Evolutionary conservation across 805 yeast species (phyloP).

Genomic region (Scheffersomyces stipitis): DNA sequence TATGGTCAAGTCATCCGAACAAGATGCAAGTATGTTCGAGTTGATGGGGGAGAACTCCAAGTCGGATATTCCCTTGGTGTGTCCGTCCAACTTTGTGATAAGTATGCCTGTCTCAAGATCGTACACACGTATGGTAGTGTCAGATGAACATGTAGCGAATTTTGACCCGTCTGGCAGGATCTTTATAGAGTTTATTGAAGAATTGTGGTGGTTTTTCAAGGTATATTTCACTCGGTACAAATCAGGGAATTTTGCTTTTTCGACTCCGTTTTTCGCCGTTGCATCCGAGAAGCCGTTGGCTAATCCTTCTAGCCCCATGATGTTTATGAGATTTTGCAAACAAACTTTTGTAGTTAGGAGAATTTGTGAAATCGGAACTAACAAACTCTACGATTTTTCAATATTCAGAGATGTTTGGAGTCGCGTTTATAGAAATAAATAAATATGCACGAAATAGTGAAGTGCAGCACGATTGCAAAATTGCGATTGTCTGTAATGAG

Average conservation of each 20-base stretch:
- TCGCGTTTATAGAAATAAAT: too few species aligned
- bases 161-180: slow-evolving; percentile 60
- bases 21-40: slow-evolving; percentile 71
- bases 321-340: too few species aligned
- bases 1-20: slow-evolving; percentile 81
- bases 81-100: slow-evolving; percentile 49
- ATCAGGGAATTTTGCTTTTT: slow-evolving; percentile 6
- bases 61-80: slow-evolving; percentile 70
- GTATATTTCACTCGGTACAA: slow-evolving; percentile 13
- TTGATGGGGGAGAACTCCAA: slow-evolving; percentile 74
- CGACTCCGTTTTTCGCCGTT: too few species aligned
- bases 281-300: too few species aligned
- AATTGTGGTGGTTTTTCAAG: slow-evolving; percentile 2
- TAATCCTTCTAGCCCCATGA: too few species aligned
- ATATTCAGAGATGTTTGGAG: too few species aligned
- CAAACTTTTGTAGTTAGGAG: too few species aligned
- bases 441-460: too few species aligned
- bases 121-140: slow-evolving; percentile 27
- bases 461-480: too few species aligned
- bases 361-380: too few species aligned
- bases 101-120: slow-evolving; percentile 25
- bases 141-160: slow-evolving; percentile 52
- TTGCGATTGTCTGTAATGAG: too few species aligned
- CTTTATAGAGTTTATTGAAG: slow-evolving; percentile 45
- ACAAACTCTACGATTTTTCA: too few species aligned